Percentiles rank a stretch among this genome's conserved stretches.
These are phyloP conservation scores for Xylogone sp. DNA, from an alignment of 2,329 filamentous ascomycete species.

Conservation along the genomic window DNA sequence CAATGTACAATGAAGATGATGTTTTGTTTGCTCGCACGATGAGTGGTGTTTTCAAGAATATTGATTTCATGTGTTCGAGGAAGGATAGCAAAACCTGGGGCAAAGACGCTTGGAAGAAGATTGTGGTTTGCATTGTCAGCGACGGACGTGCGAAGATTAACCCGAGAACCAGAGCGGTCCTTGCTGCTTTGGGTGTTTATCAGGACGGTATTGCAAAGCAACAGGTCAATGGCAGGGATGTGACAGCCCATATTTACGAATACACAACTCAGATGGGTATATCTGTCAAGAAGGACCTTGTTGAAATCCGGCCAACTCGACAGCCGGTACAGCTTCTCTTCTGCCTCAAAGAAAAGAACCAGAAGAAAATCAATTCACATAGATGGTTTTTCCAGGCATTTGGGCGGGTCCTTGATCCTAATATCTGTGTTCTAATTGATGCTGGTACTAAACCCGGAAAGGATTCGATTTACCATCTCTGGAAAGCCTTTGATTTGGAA, in stretches of 20 bases:
- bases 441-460: constrained; percentile 92
- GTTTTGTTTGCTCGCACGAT: constrained; percentile 92
- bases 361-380: constrained; percentile 99
- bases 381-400: constrained; percentile 99
- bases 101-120: constrained; percentile 99
- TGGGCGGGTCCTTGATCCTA: constrained; percentile 85
- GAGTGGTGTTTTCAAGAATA: constrained; percentile 97
- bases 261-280: constrained; percentile 86
- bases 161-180: constrained; percentile 78
- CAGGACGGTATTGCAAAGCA: constrained; percentile 99
- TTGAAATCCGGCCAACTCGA: constrained; percentile 77
- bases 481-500: constrained; percentile 97
- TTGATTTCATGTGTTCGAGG: constrained; percentile 95
- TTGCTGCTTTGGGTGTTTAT: constrained; percentile 93
- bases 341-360: constrained; percentile 98
- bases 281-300: constrained; percentile 85
- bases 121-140: constrained; percentile 95
- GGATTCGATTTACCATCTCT: constrained; percentile 94
- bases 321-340: constrained; percentile 96
- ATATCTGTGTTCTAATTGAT: constrained; percentile 94
- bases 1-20: constrained; percentile 99
- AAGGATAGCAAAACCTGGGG: constrained; percentile 97
- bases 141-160: constrained; percentile 98
- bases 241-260: constrained; percentile 96
- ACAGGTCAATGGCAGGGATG: constrained; percentile 93